Conservation (phyloP, 768 basidiomycete genomes). For the Macrocybe gigantea region DNA sequence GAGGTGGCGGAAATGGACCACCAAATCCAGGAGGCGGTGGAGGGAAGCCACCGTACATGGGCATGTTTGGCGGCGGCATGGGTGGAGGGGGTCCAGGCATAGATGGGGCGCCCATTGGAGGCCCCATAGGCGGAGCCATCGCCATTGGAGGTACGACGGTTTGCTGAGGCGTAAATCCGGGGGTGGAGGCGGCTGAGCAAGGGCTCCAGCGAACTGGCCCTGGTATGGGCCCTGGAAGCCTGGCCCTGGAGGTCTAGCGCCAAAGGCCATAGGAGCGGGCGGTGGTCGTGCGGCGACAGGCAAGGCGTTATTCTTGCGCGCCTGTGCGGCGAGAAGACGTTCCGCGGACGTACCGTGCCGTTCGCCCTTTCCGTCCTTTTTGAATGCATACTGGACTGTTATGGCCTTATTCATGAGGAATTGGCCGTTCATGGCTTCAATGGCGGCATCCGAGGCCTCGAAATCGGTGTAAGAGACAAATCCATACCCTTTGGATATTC, state of each 20-base stretch:
- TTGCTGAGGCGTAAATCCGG: conserved; percentile 73
- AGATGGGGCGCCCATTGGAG: conserved; percentile 13
- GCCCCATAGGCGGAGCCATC: conserved; percentile 19
- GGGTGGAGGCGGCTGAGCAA: conserved; percentile 81
- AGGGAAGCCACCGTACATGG: conserved; percentile 47
- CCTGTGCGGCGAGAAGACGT: conserved; percentile 90
- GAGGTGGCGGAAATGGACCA: conserved; percentile 41
- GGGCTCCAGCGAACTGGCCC: conserved; percentile 90
- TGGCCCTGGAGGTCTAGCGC: conserved; percentile 57
- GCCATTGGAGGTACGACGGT: conserved; percentile 53
- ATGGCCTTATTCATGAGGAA: conserved; percentile 99
- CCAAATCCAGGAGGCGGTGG: conserved; percentile 67
- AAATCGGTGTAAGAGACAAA: conserved; percentile 98
- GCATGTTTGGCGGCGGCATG: conserved; percentile 29
- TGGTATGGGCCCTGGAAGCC: conserved; percentile 75
- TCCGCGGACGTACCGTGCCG: conserved; percentile 97
- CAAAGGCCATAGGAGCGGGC: conserved; percentile 68
- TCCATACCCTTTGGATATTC: conserved; percentile 93
- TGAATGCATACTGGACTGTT: conserved; percentile 96
- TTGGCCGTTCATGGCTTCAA: conserved; percentile 96
- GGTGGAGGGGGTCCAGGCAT: conserved; percentile 24
- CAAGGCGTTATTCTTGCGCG: conserved; percentile 89
- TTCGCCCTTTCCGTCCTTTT: conserved; percentile 98
- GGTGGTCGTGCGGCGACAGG: conserved; percentile 75
- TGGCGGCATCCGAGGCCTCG: conserved; percentile 92